phyloP scores from a whole-genome alignment of 352 stramenopile genomes.

The Phytophthora macrochlamydospora region DNA sequence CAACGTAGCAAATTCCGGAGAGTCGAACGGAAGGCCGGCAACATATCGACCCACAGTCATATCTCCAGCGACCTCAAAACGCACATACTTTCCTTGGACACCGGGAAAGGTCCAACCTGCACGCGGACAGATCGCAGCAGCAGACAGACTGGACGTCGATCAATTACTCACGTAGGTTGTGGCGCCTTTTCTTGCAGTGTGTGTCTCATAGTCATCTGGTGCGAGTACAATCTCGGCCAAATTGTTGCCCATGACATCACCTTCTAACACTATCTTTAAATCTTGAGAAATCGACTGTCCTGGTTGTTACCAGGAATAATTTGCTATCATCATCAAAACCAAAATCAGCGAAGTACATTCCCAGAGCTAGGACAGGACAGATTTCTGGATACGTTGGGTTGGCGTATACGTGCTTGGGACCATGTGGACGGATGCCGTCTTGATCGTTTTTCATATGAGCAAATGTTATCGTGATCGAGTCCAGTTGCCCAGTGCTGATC shows the following conservation, averaged over 20 bases:
- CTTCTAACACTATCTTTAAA: background rate
- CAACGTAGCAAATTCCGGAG: constrained; percentile 15
- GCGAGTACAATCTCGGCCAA: background rate
- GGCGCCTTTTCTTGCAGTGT: constrained; percentile 21
- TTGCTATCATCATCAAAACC: constrained; percentile 8
- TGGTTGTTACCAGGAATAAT: constrained; percentile 14
- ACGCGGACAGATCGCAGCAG: constrained; percentile 13
- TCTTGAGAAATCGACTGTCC: constrained; percentile 23
- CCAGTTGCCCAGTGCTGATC: constrained; percentile 6
- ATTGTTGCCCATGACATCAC: background rate
- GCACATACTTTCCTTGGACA: constrained; percentile 22
- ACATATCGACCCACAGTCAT: constrained; percentile 21
- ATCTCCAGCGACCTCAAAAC: constrained; percentile 24
- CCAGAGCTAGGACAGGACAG: constrained; percentile 24
- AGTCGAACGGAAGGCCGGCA: constrained; percentile 14
- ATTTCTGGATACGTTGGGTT: constrained; percentile 24
- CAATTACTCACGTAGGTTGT: constrained; percentile 14
- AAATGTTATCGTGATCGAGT: constrained; percentile 8
- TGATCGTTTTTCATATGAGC: constrained; percentile 33
- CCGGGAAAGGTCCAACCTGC: constrained; percentile 18
- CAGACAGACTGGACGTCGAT: constrained; percentile 14
- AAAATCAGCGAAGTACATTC: constrained; percentile 16
- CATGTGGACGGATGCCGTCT: background rate
- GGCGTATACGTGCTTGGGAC: too few species aligned
- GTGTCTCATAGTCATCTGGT: constrained; percentile 14